Conservation (phyloP, 2,329 filamentous ascomycete genomes). For the Chrysoporthe cubensis region DNA sequence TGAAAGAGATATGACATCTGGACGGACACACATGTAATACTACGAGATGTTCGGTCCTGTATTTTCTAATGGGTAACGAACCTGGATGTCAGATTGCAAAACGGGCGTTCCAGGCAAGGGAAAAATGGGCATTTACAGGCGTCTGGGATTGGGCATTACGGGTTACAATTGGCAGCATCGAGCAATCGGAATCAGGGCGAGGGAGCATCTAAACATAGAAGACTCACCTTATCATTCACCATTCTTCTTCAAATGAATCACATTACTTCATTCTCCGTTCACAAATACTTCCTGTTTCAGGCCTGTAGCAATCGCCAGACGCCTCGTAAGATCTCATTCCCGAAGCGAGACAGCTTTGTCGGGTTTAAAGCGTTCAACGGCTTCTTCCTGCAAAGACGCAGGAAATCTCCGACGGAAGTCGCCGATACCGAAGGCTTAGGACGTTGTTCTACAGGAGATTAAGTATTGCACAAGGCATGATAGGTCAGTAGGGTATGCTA, state of each 20-base stretch:
- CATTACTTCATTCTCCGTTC: neutral
- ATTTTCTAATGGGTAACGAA: neutral
- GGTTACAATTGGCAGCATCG: neutral
- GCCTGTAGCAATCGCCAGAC: neutral
- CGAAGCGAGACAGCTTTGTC: too few relatives aligned
- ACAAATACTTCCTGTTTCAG: too few relatives aligned
- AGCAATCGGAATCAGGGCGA: neutral
- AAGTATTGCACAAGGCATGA: too few relatives aligned
- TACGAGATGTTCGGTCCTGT: neutral
- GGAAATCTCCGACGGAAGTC: too few relatives aligned
- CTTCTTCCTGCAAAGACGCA: too few relatives aligned
- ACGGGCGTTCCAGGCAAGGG: constrained; percentile 2
- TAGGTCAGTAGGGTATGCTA: too few relatives aligned
- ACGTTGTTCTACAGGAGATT: too few relatives aligned
- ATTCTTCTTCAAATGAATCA: neutral
- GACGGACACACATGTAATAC: neutral
- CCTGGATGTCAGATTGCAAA: neutral
- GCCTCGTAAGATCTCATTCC: neutral
- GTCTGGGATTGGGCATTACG: neutral
- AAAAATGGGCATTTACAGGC: constrained; percentile 6
- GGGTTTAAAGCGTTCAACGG: too few relatives aligned
- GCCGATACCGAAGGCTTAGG: too few relatives aligned
- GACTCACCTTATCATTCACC: neutral
- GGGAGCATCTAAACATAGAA: neutral
- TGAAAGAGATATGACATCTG: neutral